phyloP scores from a whole-genome alignment of 306 rosid species.

The Vachellia pachyceras region DNA sequence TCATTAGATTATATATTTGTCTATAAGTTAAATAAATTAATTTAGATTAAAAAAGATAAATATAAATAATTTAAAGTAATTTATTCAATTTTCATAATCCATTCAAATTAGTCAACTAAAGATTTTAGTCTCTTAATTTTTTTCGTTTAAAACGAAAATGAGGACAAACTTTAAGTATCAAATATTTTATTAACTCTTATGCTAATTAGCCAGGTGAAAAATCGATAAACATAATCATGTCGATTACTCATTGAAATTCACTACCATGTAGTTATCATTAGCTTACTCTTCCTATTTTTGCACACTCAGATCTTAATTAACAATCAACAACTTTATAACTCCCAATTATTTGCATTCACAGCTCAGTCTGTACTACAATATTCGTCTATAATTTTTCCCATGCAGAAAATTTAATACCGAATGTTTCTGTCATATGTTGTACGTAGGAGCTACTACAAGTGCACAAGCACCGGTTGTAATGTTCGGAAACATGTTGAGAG shows the following conservation, averaged over 20 bases:
- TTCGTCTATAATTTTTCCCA: conserved; percentile 13
- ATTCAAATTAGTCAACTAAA: no score
- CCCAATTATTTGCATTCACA: not conserved
- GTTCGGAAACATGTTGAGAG: conserved; percentile 92
- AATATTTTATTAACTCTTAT: no score
- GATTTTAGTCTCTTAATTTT: no score
- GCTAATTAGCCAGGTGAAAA: not conserved
- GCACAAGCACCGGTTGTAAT: conserved; percentile 78
- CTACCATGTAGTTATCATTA: not conserved
- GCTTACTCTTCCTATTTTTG: not conserved
- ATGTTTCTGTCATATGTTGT: not conserved
- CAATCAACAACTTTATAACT: not conserved
- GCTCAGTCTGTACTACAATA: no score
- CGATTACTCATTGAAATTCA: not conserved
- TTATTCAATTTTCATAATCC: no score
- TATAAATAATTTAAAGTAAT: no score
- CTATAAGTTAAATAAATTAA: no score
- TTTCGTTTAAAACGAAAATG: no score
- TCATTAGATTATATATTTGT: no score
- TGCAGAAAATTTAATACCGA: not conserved
- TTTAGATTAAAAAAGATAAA: no score
- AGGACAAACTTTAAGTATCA: no score
- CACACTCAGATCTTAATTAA: not conserved
- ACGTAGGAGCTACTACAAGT: conserved; percentile 89
- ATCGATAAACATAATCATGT: not conserved